Conservation (phyloP, 176 grass and related monocot genomes). For the Eremochloa ophiuroides region DNA sequence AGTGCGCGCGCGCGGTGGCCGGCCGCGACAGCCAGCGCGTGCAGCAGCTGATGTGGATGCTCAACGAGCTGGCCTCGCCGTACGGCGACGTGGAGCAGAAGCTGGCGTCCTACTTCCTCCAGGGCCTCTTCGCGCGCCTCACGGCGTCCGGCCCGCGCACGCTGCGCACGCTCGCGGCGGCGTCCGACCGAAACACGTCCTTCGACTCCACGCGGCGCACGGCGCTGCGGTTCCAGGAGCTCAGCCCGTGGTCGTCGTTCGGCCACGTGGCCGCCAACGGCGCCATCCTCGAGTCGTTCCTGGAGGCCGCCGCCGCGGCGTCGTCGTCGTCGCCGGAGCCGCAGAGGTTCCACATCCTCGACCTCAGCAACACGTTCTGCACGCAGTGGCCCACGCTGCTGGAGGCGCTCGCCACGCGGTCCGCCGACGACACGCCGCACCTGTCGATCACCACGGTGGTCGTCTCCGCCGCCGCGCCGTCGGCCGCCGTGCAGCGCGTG, state of each 20-base stretch:
- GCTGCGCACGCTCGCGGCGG: constrained; percentile 62
- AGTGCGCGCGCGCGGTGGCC: constrained; percentile 74
- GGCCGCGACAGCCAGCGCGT: constrained; percentile 77
- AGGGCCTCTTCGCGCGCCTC: constrained; percentile 81
- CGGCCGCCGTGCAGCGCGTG: constrained; percentile 65
- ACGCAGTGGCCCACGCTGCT: constrained; percentile 99
- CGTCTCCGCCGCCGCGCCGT: constrained; percentile 45
- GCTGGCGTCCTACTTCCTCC: constrained; percentile 81
- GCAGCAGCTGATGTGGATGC: constrained; percentile 99
- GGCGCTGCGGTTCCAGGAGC: constrained; percentile 87
- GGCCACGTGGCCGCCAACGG: constrained; percentile 97
- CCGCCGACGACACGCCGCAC: constrained; percentile 95
- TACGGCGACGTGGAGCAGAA: constrained; percentile 98
- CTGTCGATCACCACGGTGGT: constrained; percentile 91
- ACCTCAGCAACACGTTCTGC: constrained; percentile 98
- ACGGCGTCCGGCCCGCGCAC: constrained; percentile 70
- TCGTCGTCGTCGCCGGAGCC: constrained; percentile 40
- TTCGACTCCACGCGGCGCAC: constrained; percentile 93
- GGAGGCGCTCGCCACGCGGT: constrained; percentile 86
- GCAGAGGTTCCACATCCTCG: constrained; percentile 86
- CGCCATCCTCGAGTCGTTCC: constrained; percentile 93
- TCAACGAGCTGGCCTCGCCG: constrained; percentile 93
- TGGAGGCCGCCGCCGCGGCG: constrained; percentile 64
- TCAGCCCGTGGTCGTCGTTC: constrained; percentile 97
- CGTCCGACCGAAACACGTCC: constrained; percentile 74